Percentiles rank a stretch among this genome's conserved stretches.
These are phyloP conservation scores for Leishmania amazonensis DNA, from an alignment of 208 protist genomes.

Conservation along the genomic window DNA sequence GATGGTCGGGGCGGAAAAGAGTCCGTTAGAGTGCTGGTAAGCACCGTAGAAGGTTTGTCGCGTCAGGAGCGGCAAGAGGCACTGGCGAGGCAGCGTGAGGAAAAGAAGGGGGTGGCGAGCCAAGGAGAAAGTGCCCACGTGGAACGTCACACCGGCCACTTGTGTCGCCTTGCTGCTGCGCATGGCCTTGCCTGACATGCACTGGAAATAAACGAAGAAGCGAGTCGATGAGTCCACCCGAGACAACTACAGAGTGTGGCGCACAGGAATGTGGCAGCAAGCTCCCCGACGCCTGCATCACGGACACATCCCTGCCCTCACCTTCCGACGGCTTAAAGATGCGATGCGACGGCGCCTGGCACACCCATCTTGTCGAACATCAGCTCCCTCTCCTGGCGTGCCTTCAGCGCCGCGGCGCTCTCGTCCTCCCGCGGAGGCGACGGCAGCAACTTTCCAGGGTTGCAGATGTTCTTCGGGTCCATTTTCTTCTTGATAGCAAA, in stretches of 20 bases:
- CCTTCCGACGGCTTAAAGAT: slow-evolving; percentile 30
- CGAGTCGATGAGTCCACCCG: not conserved
- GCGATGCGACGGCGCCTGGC: slow-evolving; percentile 55
- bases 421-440: slow-evolving; percentile 46
- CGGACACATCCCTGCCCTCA: not conserved
- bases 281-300: not conserved
- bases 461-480: slow-evolving; percentile 92
- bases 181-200: not conserved
- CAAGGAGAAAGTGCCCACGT: not conserved
- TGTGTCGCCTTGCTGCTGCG: not conserved
- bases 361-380: slow-evolving; percentile 95
- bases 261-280: not conserved
- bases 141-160: not conserved
- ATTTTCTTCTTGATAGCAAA: slow-evolving; percentile 75
- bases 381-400: slow-evolving; percentile 60
- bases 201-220: not conserved
- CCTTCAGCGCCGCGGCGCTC: slow-evolving; percentile 32
- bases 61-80: not conserved
- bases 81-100: not conserved
- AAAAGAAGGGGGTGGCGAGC: not conserved
- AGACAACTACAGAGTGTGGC: not conserved
- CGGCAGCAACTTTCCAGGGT: slow-evolving; percentile 91
- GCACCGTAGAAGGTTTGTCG: not conserved
- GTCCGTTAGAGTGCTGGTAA: not conserved
- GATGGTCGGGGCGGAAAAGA: not conserved